A percentile compares a stretch with the other conserved stretches of the same genome.
Conservation (phyloP, 2,329 filamentous ascomycete genomes). For the Nothopassalora personata region DNA sequence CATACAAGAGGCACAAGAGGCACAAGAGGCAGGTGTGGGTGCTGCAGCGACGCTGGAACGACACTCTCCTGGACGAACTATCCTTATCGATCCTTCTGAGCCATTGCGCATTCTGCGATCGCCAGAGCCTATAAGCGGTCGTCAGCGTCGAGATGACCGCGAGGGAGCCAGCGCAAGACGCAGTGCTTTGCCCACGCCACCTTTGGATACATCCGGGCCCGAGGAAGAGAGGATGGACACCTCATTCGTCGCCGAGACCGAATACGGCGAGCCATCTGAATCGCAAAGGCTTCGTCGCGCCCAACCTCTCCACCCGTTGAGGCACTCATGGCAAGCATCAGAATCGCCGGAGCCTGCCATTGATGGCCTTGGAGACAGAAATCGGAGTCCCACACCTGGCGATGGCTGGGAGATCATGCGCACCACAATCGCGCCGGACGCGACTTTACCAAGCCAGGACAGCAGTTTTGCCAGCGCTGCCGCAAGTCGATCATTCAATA, state of each 20-base stretch:
- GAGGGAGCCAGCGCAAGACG: conserved; percentile 7
- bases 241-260: conserved; percentile 15
- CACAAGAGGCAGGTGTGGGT: neutral
- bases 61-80: conserved; percentile 7
- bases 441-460: conserved; percentile 69
- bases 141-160: conserved; percentile 2
- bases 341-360: conserved; percentile 33
- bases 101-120: conserved; percentile 17
- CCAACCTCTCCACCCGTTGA: conserved; percentile 24
- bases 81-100: conserved; percentile 11
- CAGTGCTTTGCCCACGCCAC: conserved; percentile 17
- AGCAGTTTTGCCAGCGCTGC: conserved; percentile 73
- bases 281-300: neutral
- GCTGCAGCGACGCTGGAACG: neutral
- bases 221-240: conserved; percentile 15
- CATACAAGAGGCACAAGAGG: conserved; percentile 2
- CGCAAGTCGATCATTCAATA: conserved; percentile 47
- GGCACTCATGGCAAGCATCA: conserved; percentile 25
- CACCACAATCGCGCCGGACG: conserved; percentile 74
- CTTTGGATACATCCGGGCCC: conserved; percentile 14
- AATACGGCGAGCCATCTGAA: conserved; percentile 3
- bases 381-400: conserved; percentile 69
- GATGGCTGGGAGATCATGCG: conserved; percentile 73
- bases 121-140: conserved; percentile 11
- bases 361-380: conserved; percentile 78